phyloP scores from a whole-genome alignment of 2,329 filamentous ascomycete species.

The Sordariomycetes sp. region DNA sequence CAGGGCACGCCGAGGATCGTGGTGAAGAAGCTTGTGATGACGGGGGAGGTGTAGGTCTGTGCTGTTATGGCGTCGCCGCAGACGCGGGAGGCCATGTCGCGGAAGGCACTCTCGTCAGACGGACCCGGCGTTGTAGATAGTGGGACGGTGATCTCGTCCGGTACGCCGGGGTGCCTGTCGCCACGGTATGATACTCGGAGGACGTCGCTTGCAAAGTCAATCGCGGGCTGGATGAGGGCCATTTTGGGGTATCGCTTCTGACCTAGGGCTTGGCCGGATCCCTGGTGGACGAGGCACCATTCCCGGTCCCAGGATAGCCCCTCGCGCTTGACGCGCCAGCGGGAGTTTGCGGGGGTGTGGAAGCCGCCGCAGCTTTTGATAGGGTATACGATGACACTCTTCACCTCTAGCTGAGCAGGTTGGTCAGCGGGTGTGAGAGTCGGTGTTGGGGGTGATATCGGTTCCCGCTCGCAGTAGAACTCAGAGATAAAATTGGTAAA shows the following conservation, averaged over 20 bases:
- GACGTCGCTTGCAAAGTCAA: conserved; percentile 57
- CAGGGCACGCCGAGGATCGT: conserved; percentile 64
- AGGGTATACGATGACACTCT: conserved; percentile 64
- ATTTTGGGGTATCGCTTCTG: conserved; percentile 84
- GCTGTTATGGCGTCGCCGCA: conserved; percentile 70
- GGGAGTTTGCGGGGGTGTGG: conserved; percentile 43
- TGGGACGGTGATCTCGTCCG: conserved; percentile 36
- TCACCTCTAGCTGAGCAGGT: conserved; percentile 23
- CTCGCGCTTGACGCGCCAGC: conserved; percentile 70
- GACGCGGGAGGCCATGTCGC: conserved; percentile 46
- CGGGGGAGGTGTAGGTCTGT: conserved; percentile 52
- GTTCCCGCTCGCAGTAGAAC: conserved; percentile 19
- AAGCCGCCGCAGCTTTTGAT: conserved; percentile 91
- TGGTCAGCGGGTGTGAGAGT: neutral
- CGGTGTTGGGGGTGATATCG: neutral
- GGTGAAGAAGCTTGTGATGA: conserved; percentile 68
- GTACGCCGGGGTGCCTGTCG: conserved; percentile 9
- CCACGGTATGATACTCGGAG: conserved; percentile 46
- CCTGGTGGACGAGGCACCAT: conserved; percentile 86
- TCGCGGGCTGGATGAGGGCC: conserved; percentile 63
- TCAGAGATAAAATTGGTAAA: conserved; percentile 62
- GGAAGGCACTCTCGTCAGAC: conserved; percentile 28
- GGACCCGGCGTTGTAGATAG: conserved; percentile 54
- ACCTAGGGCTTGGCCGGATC: conserved; percentile 70
- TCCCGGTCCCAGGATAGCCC: conserved; percentile 90